Evolutionary conservation across 2,329 filamentous ascomycete species (phyloP).

Genomic region (Chaetomiaceae sp.): DNA sequence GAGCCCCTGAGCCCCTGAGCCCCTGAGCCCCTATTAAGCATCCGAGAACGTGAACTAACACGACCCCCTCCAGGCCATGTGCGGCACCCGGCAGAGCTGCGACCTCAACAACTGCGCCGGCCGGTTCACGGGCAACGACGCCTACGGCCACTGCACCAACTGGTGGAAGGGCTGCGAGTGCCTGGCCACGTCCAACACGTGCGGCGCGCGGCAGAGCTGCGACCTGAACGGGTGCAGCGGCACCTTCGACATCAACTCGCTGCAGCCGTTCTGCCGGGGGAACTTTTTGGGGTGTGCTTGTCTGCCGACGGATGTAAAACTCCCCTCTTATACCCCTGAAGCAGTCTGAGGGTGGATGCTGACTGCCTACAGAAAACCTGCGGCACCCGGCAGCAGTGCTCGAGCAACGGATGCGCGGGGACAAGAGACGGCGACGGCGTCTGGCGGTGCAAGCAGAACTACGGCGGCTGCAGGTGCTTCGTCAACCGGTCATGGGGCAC

Average conservation of each 20-base stretch:
- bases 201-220: slow-evolving; percentile 4
- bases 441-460: neutral
- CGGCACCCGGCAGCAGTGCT: neutral
- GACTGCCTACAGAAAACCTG: neutral
- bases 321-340: neutral
- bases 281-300: neutral
- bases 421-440: neutral
- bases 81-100: slow-evolving; percentile 6
- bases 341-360: neutral
- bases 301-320: neutral
- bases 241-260: neutral
- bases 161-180: slow-evolving; percentile 2
- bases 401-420: neutral
- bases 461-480: neutral
- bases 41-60: neutral
- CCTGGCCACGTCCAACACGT: neutral
- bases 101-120: slow-evolving; percentile 6
- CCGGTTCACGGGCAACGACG: neutral
- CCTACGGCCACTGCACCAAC: slow-evolving; percentile 3
- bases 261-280: neutral
- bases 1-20: too few species aligned
- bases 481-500: neutral
- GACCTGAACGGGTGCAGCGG: slow-evolving; percentile 2
- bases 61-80: neutral
- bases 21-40: too few species aligned